Percentiles rank a stretch among this genome's conserved stretches.
phyloP scores from a whole-genome alignment of 495 filamentous ascomycete genomes.

The Neurospora sp. region DNA sequence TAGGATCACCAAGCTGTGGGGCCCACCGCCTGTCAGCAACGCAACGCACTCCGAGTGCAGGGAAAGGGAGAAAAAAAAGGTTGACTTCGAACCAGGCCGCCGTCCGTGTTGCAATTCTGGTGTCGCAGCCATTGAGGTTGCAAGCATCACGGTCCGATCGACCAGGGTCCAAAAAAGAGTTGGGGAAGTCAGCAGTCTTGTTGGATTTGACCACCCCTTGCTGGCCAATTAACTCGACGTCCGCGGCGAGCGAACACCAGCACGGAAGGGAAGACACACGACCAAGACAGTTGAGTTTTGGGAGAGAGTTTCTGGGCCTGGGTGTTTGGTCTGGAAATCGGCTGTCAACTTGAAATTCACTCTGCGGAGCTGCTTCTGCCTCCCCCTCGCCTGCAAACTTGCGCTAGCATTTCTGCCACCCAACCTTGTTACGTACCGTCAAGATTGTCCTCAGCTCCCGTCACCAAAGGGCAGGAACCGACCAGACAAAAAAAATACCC shows the following conservation, averaged over 20 bases:
- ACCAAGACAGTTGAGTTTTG: background rate
- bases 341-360: background rate
- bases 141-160: slow-evolving; percentile 9
- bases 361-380: slow-evolving; percentile 13
- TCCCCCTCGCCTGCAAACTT: slow-evolving; percentile 10
- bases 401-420: background rate
- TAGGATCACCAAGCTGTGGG: slow-evolving; percentile 8
- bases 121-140: background rate
- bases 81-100: background rate
- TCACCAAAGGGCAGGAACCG: slow-evolving; percentile 1
- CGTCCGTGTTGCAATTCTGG: background rate
- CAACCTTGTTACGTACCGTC: background rate
- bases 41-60: background rate
- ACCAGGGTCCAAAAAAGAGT: slow-evolving; percentile 26
- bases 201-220: slow-evolving; percentile 21
- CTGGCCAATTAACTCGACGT: slow-evolving; percentile 15
- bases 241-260: background rate
- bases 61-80: background rate
- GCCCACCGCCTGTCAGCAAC: slow-evolving; percentile 13
- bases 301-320: background rate
- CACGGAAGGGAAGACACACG: background rate
- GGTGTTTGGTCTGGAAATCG: background rate
- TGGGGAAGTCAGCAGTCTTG: slow-evolving; percentile 23
- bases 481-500: slow-evolving; percentile 1
- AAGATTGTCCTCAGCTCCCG: background rate